These are phyloP conservation scores for Neurospora sp. DNA, from an alignment of 495 filamentous ascomycete genomes.

Conservation along the genomic window DNA sequence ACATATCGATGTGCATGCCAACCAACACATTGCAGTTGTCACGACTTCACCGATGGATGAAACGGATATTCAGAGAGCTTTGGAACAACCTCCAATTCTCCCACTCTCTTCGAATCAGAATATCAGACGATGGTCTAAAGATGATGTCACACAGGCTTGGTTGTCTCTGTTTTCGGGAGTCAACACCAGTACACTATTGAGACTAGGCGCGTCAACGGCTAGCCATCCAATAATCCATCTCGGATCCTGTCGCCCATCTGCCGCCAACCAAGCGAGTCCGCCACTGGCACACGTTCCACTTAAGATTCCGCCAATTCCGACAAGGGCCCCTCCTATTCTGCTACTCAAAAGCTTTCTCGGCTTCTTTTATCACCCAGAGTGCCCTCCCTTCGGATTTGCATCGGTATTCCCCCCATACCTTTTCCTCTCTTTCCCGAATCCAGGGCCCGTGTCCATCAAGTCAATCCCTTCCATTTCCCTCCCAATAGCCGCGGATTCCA, in stretches of 20 bases:
- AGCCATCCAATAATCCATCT: neutral
- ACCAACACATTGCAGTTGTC: neutral
- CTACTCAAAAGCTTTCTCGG: slow-evolving; percentile 8
- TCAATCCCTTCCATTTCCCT: neutral
- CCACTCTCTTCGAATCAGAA: neutral
- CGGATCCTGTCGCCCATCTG: neutral
- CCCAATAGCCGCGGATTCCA: neutral
- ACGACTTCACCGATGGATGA: neutral
- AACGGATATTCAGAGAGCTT: neutral
- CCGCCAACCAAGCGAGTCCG: neutral
- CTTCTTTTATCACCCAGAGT: slow-evolving; percentile 10
- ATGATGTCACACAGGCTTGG: neutral
- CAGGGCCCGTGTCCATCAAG: neutral
- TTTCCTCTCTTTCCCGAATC: neutral
- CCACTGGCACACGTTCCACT: neutral
- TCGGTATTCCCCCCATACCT: slow-evolving; percentile 18
- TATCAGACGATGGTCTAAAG: neutral
- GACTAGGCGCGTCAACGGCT: neutral
- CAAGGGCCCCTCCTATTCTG: neutral
- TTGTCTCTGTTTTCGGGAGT: neutral
- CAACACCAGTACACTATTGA: neutral
- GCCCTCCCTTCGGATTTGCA: slow-evolving; percentile 22
- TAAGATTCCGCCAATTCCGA: neutral
- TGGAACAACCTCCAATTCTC: neutral
- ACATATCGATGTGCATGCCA: neutral